These are phyloP conservation scores for Pichia sp. DNA, from an alignment of 1,139 yeast genomes.

Conservation along the genomic window DNA sequence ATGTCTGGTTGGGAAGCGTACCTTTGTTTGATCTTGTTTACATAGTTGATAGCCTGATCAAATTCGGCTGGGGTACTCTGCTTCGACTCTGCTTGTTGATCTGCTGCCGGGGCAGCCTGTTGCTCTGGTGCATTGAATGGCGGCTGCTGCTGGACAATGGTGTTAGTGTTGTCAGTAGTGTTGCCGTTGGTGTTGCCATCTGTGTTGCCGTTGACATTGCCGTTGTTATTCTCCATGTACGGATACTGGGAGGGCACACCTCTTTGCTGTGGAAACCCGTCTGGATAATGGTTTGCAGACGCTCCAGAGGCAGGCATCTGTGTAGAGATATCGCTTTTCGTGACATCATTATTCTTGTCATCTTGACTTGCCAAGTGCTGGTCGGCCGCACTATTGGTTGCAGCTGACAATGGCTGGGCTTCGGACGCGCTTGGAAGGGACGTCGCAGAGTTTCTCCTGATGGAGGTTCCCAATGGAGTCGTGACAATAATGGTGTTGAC, in stretches of 20 bases:
- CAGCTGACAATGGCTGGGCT: neutral
- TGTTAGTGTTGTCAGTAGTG: slow-evolving; percentile 17
- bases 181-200: slow-evolving; percentile 12
- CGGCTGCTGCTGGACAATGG: slow-evolving; percentile 4
- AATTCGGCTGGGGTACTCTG: slow-evolving; percentile 86
- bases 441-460: slow-evolving; percentile 49
- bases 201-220: no score
- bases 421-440: neutral
- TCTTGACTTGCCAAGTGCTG: neutral
- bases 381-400: neutral
- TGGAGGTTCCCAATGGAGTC: slow-evolving; percentile 89
- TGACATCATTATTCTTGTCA: slow-evolving; percentile 1
- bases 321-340: slow-evolving; percentile 1
- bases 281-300: neutral
- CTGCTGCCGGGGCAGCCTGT: slow-evolving; percentile 9
- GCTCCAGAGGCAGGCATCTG: neutral
- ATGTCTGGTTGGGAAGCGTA: slow-evolving; percentile 94
- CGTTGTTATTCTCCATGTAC: slow-evolving; percentile 12
- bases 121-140: slow-evolving; percentile 4
- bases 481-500: slow-evolving; percentile 92
- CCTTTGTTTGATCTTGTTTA: slow-evolving; percentile 89
- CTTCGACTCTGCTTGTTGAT: slow-evolving; percentile 22
- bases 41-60: slow-evolving; percentile 95
- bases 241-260: neutral
- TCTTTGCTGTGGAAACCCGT: slow-evolving; percentile 11